Conservation (phyloP, 495 filamentous ascomycete species). For the Aspergillus olivimuriae region DNA sequence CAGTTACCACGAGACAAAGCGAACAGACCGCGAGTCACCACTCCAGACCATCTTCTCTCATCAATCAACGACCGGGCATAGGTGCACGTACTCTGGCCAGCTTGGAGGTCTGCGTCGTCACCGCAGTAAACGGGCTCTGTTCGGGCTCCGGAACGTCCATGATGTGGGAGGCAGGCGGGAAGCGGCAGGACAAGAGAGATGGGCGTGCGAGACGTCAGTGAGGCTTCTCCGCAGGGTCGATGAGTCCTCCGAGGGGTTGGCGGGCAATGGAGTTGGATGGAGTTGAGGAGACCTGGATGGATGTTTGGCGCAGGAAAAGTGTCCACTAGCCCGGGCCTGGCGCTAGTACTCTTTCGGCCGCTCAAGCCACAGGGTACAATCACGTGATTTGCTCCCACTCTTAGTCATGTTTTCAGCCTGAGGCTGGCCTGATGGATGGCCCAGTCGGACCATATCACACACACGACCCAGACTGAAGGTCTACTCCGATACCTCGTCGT, state of each 20-base stretch:
- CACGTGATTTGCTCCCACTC: neutral
- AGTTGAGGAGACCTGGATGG: slow-evolving; percentile 16
- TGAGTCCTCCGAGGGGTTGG: no score
- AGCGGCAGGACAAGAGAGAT: slow-evolving; percentile 10
- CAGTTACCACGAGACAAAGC: slow-evolving; percentile 7
- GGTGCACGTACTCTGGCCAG: slow-evolving; percentile 62
- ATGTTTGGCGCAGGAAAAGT: slow-evolving; percentile 27
- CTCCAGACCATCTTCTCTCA: no score
- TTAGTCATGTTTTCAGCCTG: neutral
- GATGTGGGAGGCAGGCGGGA: slow-evolving; percentile 9
- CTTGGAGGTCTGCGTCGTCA: slow-evolving; percentile 75
- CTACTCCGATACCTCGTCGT: no score
- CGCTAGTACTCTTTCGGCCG: slow-evolving; percentile 12
- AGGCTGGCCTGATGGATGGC: neutral
- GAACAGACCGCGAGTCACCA: no score
- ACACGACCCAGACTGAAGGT: no score
- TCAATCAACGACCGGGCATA: no score
- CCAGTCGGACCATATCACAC: no score
- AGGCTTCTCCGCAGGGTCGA: no score
- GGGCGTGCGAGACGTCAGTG: neutral
- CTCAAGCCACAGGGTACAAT: slow-evolving; percentile 11
- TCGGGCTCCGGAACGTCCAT: slow-evolving; percentile 81
- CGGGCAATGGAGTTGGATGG: no score
- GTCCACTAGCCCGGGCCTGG: slow-evolving; percentile 24
- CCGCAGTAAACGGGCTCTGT: slow-evolving; percentile 75